Evolutionary conservation across 139 green algal species (phyloP).

Genomic region (Yamagishiella unicocca): DNA sequence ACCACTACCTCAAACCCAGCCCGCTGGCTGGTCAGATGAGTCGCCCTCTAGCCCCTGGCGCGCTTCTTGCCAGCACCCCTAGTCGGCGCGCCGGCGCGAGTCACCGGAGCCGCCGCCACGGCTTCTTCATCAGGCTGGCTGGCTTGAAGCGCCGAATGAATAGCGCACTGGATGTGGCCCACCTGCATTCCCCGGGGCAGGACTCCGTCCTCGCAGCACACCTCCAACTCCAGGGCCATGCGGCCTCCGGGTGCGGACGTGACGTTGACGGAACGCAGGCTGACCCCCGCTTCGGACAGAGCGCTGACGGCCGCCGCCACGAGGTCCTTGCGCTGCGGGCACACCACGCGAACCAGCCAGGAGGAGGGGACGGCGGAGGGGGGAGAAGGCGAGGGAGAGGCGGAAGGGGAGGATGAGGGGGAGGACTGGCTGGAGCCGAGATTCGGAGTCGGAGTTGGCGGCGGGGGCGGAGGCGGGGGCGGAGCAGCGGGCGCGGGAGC

Average conservation of each 20-base stretch:
- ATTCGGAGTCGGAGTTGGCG: no score
- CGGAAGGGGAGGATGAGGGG: background rate
- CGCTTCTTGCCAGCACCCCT: no score
- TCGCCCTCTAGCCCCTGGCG: no score
- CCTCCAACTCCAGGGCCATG: constrained; percentile 22
- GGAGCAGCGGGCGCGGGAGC: background rate
- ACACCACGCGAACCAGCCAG: constrained; percentile 14
- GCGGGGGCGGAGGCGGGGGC: background rate
- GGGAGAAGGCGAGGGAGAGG: background rate
- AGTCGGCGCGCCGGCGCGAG: no score
- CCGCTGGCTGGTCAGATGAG: no score
- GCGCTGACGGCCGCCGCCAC: background rate
- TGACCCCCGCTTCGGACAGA: background rate
- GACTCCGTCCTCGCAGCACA: background rate
- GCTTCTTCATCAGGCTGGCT: no score
- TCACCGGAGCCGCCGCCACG: no score
- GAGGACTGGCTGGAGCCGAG: no score
- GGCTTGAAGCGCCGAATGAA: constrained; percentile 7
- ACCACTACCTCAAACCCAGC: no score
- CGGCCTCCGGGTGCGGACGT: background rate
- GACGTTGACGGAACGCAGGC: background rate
- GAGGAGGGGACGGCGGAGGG: background rate
- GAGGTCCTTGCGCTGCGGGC: constrained; percentile 6
- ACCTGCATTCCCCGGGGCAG: background rate
- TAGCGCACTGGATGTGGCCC: constrained; percentile 19